A percentile compares a stretch with the other conserved stretches of the same genome.
These are phyloP conservation scores for Mucor plumbeus DNA, from an alignment of 371 early-diverging fungal species.

Conservation along the genomic window DNA sequence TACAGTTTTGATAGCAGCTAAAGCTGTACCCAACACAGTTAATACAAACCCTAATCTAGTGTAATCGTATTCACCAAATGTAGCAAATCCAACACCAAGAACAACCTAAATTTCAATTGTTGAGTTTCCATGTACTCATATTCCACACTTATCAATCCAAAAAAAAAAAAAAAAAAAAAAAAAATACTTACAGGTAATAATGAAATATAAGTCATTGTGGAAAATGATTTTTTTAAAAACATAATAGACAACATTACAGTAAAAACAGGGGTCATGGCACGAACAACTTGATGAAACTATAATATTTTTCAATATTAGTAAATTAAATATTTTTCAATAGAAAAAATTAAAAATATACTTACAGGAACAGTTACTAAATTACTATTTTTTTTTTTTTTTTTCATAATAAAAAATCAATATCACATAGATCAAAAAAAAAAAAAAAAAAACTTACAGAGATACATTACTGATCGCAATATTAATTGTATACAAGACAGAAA, in stretches of 20 bases:
- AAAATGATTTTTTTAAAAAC: constrained; percentile 62
- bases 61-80: constrained; percentile 81
- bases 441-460: constrained; percentile 67
- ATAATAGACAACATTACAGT: constrained; percentile 72
- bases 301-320: not conserved
- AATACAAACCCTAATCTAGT: constrained; percentile 71
- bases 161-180: too few relatives aligned
- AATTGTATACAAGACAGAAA: constrained; percentile 86
- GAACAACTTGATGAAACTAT: constrained; percentile 84
- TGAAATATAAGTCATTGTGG: constrained; percentile 64
- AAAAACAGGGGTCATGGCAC: constrained; percentile 86
- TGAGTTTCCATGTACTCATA: not conserved
- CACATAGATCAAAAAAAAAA: not conserved
- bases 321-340: not conserved
- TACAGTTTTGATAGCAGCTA: constrained; percentile 84
- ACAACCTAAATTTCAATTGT: constrained; percentile 57
- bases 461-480: constrained; percentile 90
- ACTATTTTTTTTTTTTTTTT: constrained; percentile 25
- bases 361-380: constrained; percentile 60
- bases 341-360: constrained; percentile 22
- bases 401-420: not conserved
- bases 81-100: constrained; percentile 83
- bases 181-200: constrained; percentile 56
- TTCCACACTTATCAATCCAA: too few relatives aligned
- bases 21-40: constrained; percentile 80